Evolutionary conservation across 331 rosid genomes (phyloP), one percentile per base, ranked within the genome.

Genomic region (Dryas integrifolia): DNA sequence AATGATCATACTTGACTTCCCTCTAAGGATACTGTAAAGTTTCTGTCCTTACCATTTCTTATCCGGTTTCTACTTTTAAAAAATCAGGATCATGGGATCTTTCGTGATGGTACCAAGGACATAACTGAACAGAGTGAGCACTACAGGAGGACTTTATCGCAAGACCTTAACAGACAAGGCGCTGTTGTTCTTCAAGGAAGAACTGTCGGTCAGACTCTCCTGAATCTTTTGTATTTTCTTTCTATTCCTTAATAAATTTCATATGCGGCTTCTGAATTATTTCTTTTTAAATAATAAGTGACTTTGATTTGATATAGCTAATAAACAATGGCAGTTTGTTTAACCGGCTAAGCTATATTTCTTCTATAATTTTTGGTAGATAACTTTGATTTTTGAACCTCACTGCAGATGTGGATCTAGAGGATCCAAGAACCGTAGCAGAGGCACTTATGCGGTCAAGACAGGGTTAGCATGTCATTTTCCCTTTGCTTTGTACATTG

Each of bases 161-260:
- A 89, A 88, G 99, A 95, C 82, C 97, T 95, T 85, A 95, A 95
- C 76, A 88, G 97, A 58, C 98, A 95, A 84, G 96, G 98, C 50
- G 96, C 88, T 61, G 98, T 95, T 70, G 98, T 95, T 85, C 98
- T 95, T 51, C 96, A 89, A 84, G 98, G 98, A 77, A 89, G 90
- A 86, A 82, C 88, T 56, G 69, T 87, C 52, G 97, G 99, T 91
- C 79, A 72, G 82, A 51, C 68, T 79, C 67, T 75, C 79, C 60
- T 80, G 72, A 49, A 44, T n/a, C 15, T 66, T 18, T 50, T 5
- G 9, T 57, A 48, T 51, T 58, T 55, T 7, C 8, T 16, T 46
- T 47, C 1, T 9, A 35, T 21, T 10, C 15, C 24, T 67, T 30
- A 51, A 47, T 47, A 47, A 56, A 43, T 16, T 13, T 59, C 6